A percentile compares a stretch with the other conserved stretches of the same genome.
These are phyloP conservation scores for Thecaphora thlaspeos DNA, from an alignment of 1,284 basidiomycete species.

Conservation along the genomic window DNA sequence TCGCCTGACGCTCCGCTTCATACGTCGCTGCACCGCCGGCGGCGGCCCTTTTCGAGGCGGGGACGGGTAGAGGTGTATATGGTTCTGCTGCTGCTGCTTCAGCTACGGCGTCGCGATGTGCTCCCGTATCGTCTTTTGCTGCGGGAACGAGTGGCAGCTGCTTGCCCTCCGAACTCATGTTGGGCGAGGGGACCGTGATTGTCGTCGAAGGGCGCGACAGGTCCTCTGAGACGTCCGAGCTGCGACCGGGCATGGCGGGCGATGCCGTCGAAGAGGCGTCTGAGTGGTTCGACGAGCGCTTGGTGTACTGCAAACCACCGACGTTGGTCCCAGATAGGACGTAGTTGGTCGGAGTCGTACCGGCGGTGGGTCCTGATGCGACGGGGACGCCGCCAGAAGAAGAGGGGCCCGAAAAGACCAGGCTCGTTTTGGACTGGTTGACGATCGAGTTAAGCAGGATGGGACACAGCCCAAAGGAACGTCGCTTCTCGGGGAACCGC, in stretches of 20 bases:
- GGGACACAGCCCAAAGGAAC: constrained; percentile 23
- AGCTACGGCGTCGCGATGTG: no score
- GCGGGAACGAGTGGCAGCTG: background rate
- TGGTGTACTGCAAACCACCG: no score
- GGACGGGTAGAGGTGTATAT: no score
- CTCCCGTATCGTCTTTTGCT: no score
- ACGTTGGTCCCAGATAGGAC: no score
- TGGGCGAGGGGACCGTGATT: constrained; percentile 29
- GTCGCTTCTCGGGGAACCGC: constrained; percentile 14
- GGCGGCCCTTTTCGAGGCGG: constrained; percentile 3
- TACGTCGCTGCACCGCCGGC: constrained; percentile 3
- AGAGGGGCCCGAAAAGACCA: no score
- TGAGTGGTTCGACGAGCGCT: constrained; percentile 12
- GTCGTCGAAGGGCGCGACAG: constrained; percentile 18
- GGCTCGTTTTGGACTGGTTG: constrained; percentile 1
- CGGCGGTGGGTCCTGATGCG: no score
- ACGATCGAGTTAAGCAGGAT: constrained; percentile 22
- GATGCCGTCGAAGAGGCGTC: constrained; percentile 18
- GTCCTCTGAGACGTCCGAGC: constrained; percentile 11
- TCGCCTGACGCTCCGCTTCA: no score
- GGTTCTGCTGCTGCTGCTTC: no score
- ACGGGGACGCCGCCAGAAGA: no score
- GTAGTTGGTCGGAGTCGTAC: no score
- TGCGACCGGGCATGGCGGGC: constrained; percentile 4
- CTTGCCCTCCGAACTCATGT: constrained; percentile 7